These are phyloP conservation scores for Penicillium sp. DNA, from an alignment of 2,329 filamentous ascomycete genomes.

Conservation along the genomic window DNA sequence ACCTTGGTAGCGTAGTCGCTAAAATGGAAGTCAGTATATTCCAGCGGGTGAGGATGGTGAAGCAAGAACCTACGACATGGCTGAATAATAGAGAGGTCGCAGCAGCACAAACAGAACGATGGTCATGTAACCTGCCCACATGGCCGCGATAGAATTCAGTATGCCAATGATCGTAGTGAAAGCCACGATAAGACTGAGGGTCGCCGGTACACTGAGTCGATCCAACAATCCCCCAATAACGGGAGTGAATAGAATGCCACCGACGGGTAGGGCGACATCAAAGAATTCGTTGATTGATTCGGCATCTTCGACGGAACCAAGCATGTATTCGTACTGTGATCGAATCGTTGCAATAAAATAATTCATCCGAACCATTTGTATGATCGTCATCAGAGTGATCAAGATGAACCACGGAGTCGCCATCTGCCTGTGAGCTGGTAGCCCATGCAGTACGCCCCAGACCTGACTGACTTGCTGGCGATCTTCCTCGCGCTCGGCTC, in stretches of 20 bases:
- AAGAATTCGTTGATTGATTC: slow-evolving; percentile 79
- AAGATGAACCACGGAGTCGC: slow-evolving; percentile 81
- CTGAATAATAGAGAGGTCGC: slow-evolving; percentile 87
- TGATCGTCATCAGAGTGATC: slow-evolving; percentile 77
- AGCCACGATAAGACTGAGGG: slow-evolving; percentile 70
- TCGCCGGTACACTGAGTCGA: slow-evolving; percentile 70
- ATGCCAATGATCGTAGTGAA: slow-evolving; percentile 75
- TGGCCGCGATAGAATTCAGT: slow-evolving; percentile 71
- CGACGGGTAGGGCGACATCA: slow-evolving; percentile 77
- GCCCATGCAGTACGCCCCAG: slow-evolving; percentile 80
- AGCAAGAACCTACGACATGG: slow-evolving; percentile 64
- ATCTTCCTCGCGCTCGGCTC: slow-evolving; percentile 64
- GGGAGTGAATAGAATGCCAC: slow-evolving; percentile 78
- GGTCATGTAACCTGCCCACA: slow-evolving; percentile 70
- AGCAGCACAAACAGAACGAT: slow-evolving; percentile 83
- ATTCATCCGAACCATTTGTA: slow-evolving; percentile 82
- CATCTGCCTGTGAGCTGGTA: slow-evolving; percentile 72
- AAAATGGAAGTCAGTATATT: slow-evolving; percentile 1
- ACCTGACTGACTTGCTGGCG: slow-evolving; percentile 74
- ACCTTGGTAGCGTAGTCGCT: slow-evolving; percentile 87
- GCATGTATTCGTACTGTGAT: slow-evolving; percentile 77
- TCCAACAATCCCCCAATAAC: slow-evolving; percentile 84
- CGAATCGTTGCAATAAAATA: slow-evolving; percentile 89
- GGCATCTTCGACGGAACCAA: slow-evolving; percentile 65
- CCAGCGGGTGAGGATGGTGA: neutral